A percentile compares a stretch with the other conserved stretches of the same genome.
Conservation (phyloP, 2,329 filamentous ascomycete species). For the Aspergillus aculeatus region DNA sequence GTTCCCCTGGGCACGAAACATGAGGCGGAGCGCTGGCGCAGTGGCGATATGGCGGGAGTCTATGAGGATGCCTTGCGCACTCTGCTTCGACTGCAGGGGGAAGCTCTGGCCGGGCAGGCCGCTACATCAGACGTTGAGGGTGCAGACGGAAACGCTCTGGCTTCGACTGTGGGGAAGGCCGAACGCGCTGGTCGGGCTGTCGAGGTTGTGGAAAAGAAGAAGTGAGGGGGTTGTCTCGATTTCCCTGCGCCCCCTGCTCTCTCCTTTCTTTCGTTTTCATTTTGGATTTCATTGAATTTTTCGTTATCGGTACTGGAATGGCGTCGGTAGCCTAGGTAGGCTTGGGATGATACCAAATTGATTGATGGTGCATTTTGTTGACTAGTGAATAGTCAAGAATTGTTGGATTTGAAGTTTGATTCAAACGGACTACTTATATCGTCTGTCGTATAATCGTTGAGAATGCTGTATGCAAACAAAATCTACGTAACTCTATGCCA, state of each 20-base stretch:
- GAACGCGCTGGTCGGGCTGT: slow-evolving; percentile 46
- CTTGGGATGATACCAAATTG: slow-evolving; percentile 8
- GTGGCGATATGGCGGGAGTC: slow-evolving; percentile 43
- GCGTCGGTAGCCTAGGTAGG: slow-evolving; percentile 5
- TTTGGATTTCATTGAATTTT: slow-evolving; percentile 5
- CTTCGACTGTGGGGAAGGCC: slow-evolving; percentile 47
- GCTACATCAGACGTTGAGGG: slow-evolving; percentile 20
- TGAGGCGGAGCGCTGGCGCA: slow-evolving; percentile 40
- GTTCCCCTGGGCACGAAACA: slow-evolving; percentile 33
- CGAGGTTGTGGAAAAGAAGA: slow-evolving; percentile 46
- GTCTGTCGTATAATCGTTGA: neutral
- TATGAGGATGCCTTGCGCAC: slow-evolving; percentile 43
- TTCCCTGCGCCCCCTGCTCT: neutral
- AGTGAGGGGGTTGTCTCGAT: slow-evolving; percentile 26
- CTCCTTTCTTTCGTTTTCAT: slow-evolving; percentile 2
- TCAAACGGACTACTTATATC: neutral
- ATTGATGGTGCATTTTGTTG: neutral
- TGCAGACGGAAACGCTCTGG: slow-evolving; percentile 38
- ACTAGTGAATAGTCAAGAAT: neutral
- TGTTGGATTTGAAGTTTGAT: neutral
- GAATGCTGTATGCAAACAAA: neutral
- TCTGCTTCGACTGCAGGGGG: slow-evolving; percentile 40
- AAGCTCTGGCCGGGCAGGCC: slow-evolving; percentile 23
- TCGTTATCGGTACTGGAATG: slow-evolving; percentile 5
- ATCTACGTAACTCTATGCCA: neutral